These are phyloP conservation scores for Sordaria brevicollis DNA, from an alignment of 495 filamentous ascomycete species.

Conservation along the genomic window DNA sequence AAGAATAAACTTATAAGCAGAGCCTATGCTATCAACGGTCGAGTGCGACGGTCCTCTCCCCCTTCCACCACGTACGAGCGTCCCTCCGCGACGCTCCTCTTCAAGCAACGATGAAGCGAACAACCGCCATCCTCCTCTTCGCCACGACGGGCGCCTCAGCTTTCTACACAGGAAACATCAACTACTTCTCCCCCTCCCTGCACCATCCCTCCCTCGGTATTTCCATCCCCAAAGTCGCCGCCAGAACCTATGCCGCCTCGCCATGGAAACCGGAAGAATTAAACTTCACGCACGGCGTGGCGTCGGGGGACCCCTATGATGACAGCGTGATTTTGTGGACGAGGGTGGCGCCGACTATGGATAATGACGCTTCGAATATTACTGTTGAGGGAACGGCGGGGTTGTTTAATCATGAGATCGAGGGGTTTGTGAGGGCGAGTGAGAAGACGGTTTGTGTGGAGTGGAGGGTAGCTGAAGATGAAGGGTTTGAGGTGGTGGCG, in stretches of 20 bases:
- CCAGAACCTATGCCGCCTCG: slow-evolving; percentile 22
- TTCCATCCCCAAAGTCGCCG: slow-evolving; percentile 35
- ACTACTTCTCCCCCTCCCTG: slow-evolving; percentile 49
- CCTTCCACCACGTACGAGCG: not conserved
- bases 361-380: slow-evolving; percentile 44
- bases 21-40: not conserved
- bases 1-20: not conserved
- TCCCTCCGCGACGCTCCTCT: not conserved
- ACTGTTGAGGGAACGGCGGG: slow-evolving; percentile 45
- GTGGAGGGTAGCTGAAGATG: slow-evolving; percentile 35
- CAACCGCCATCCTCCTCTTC: not conserved
- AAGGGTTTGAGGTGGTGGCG: slow-evolving; percentile 16
- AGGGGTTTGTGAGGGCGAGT: slow-evolving; percentile 29
- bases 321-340: slow-evolving; percentile 60
- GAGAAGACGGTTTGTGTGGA: slow-evolving; percentile 50
- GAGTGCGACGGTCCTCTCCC: not conserved
- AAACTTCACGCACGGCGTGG: slow-evolving; percentile 59
- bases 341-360: slow-evolving; percentile 43
- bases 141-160: slow-evolving; percentile 7
- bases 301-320: slow-evolving; percentile 58
- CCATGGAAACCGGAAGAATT: slow-evolving; percentile 31
- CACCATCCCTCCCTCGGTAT: slow-evolving; percentile 48
- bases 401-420: slow-evolving; percentile 46
- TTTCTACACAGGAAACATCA: slow-evolving; percentile 39
- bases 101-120: not conserved